These are phyloP conservation scores for Lichina pygmaea DNA, from an alignment of 495 filamentous ascomycete species.

Conservation along the genomic window DNA sequence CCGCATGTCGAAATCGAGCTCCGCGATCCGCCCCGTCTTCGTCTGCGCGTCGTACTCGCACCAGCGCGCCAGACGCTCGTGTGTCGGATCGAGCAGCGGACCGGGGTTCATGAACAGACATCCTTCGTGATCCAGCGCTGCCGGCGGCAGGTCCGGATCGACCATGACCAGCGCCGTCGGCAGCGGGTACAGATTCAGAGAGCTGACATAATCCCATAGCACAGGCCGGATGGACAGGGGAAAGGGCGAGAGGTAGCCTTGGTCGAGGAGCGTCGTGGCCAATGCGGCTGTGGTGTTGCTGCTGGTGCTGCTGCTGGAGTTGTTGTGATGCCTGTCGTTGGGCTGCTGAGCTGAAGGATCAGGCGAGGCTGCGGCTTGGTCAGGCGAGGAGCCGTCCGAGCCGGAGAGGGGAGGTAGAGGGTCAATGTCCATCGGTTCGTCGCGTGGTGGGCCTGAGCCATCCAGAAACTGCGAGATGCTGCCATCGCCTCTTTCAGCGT, in stretches of 20 bases:
- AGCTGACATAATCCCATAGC: constrained; percentile 57
- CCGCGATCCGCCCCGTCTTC: not conserved
- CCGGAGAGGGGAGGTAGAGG: not conserved
- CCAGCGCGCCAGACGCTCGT: too few relatives aligned
- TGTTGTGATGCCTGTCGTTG: too few relatives aligned
- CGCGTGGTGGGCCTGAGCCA: not conserved
- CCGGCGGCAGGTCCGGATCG: constrained; percentile 54
- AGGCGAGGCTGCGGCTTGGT: too few relatives aligned
- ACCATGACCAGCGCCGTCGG: constrained; percentile 60
- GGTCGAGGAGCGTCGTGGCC: constrained; percentile 80
- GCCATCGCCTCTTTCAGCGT: constrained; percentile 6
- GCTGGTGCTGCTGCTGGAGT: not conserved
- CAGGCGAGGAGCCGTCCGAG: not conserved
- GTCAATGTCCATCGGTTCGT: constrained; percentile 8
- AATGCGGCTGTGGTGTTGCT: constrained; percentile 15
- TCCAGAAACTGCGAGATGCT: not conserved
- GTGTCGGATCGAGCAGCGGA: not conserved
- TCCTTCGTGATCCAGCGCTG: constrained; percentile 72
- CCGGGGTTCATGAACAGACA: constrained; percentile 94
- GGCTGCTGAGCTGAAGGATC: too few relatives aligned
- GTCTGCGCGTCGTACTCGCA: not conserved
- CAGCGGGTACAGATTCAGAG: constrained; percentile 57
- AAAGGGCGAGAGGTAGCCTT: constrained; percentile 72
- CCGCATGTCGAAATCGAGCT: not conserved
- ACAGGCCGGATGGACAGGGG: constrained; percentile 47